Evolutionary conservation across 352 stramenopile species (phyloP).

Genomic region (Globisporangium abappressorium): DNA sequence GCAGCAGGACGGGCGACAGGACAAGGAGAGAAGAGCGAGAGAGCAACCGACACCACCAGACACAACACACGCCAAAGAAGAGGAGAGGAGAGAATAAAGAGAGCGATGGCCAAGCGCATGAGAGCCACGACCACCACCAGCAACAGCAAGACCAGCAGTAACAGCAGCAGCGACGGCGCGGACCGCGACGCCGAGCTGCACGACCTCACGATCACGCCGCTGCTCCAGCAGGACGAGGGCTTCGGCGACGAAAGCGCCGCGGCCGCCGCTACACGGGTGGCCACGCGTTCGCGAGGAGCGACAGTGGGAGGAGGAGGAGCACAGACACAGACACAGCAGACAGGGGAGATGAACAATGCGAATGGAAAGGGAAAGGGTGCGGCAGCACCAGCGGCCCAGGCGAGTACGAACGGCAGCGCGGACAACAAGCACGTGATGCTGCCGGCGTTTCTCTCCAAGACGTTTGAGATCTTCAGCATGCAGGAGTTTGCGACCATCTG

Average conservation of each 20-base stretch:
- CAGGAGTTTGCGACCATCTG: slow-evolving; percentile 79
- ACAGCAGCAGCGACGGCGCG: not conserved
- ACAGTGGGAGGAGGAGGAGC: not conserved
- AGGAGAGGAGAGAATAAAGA: not conserved
- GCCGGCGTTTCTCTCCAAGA: slow-evolving; percentile 91
- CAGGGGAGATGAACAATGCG: not conserved
- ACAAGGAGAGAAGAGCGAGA: slow-evolving; percentile 9
- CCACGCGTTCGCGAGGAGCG: slow-evolving; percentile 7
- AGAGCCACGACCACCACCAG: slow-evolving; percentile 27
- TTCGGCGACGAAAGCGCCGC: not conserved
- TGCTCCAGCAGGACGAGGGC: slow-evolving; percentile 6
- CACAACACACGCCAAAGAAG: slow-evolving; percentile 10
- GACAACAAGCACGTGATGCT: slow-evolving; percentile 83
- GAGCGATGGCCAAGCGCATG: slow-evolving; percentile 64
- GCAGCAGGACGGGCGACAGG: not conserved
- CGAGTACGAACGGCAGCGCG: not conserved
- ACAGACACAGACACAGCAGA: not conserved
- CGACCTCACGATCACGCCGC: slow-evolving; percentile 13
- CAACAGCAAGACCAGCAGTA: slow-evolving; percentile 9
- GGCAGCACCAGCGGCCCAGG: not conserved
- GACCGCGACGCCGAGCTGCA: slow-evolving; percentile 14
- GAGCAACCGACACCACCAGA: not conserved
- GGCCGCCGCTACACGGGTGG: not conserved
- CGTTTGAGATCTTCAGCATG: slow-evolving; percentile 93
- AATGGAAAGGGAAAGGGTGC: slow-evolving; percentile 13